Conservation (phyloP, 73 alveolate genomes). For the Paraurostyla sp. region DNA sequence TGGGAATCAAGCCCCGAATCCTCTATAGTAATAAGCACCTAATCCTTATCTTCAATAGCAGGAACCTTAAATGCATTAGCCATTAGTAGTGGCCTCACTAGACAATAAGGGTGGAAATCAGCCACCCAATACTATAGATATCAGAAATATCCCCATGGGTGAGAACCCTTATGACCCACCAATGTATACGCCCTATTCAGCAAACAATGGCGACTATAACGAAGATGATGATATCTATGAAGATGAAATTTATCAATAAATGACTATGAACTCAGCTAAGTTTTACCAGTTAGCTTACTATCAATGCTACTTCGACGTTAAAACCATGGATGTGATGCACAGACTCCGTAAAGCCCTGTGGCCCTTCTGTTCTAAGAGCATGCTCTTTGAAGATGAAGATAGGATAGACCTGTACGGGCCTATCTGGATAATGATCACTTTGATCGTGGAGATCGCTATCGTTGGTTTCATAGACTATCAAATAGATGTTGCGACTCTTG, state of each 20-base stretch:
- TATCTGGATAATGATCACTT: slow-evolving; percentile 47
- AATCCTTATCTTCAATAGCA: background rate
- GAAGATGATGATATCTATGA: slow-evolving; percentile 43
- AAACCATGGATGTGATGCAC: slow-evolving; percentile 23
- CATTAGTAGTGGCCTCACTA: background rate
- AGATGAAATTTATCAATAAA: slow-evolving; percentile 33
- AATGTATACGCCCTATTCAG: slow-evolving; percentile 20
- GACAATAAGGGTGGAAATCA: background rate
- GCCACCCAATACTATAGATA: background rate
- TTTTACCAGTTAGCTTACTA: slow-evolving; percentile 38
- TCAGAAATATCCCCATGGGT: background rate
- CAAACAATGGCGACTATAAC: background rate
- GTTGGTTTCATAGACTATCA: slow-evolving; percentile 45
- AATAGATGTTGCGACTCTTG: slow-evolving; percentile 19
- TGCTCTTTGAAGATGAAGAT: slow-evolving; percentile 32
- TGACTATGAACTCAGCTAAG: slow-evolving; percentile 8
- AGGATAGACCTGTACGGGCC: slow-evolving; percentile 51
- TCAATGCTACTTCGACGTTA: slow-evolving; percentile 27
- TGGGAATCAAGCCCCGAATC: too few species aligned
- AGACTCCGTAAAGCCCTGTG: slow-evolving; percentile 9
- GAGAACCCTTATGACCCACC: background rate
- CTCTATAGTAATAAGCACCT: background rate
- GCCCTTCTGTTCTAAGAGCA: slow-evolving; percentile 45
- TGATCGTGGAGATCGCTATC: slow-evolving; percentile 51
- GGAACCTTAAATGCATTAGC: background rate